Base-by-base conservation (phyloP, 768 basidiomycete species). In the Asterophora parasitica region DNA sequence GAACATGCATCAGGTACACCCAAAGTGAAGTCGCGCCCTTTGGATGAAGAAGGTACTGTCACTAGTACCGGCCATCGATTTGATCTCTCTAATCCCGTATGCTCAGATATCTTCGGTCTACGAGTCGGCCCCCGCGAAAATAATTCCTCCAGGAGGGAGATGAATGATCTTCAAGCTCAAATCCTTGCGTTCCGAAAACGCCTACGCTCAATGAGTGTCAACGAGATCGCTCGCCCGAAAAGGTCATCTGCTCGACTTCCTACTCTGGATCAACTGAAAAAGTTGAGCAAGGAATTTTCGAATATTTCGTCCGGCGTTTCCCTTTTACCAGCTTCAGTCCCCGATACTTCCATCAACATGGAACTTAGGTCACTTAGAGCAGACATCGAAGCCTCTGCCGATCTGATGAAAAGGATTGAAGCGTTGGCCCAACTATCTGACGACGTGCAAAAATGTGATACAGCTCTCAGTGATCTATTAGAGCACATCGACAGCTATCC, bases 401-500 rank as follows among this genome's bases (percentile, higher is more conserved):
- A 69, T 2, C 59, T 81, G 38, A 63, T 88, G 58, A 65, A 71
- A 27, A 74, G 72, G 36, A 61, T 89, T 19, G 66, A 76, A 43
- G 66, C 65, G 31, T 66, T 93, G n/a, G 77, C 75, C 8, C 65
- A 70, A n/a, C 66, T 92, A 40, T 64, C 72, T 4, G 65, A 71
- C 16, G 59, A 69, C 30, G 62, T 85, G 7, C 71, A 71, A 20
- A 59, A 61, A 15, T 90, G 88, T 55, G 91, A 94, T 60, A 68
- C 72, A n/a, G 79, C 82, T 16, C 71, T 92, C 36, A 93, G 91
- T 56, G 88, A 92, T 62, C 71, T 93, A 4, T 69, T 94, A 38
- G 88, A 92, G 58, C 88, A 92, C 58, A 74, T 92, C 45, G 91
- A 94, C 61, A 89, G 85, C 57, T 92, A 82, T 59, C 90, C 91